Evolutionary conservation across 2,329 filamentous ascomycete genomes (phyloP).

Genomic region (Penicillium janthinellum): DNA sequence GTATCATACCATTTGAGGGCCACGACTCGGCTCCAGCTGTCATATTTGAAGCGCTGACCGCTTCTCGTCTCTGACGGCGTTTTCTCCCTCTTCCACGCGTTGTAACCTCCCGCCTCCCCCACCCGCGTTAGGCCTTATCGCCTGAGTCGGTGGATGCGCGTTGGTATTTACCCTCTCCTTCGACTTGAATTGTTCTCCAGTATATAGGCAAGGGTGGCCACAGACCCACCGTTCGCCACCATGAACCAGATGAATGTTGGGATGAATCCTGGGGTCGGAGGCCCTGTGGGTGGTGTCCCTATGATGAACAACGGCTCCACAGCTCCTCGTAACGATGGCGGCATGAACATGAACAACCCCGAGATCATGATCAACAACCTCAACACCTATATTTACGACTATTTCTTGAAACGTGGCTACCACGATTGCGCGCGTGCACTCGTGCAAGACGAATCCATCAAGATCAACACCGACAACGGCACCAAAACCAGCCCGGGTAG

Average conservation of each 20-base stretch:
- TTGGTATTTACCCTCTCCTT: conserved; percentile 22
- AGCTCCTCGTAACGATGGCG: conserved; percentile 46
- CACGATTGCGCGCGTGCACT: conserved; percentile 79
- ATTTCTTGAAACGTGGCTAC: conserved; percentile 82
- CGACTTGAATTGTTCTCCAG: conserved; percentile 33
- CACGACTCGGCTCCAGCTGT: background rate
- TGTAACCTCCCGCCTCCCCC: conserved; percentile 17
- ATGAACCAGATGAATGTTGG: conserved; percentile 62
- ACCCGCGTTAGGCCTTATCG: conserved; percentile 31
- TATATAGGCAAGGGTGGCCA: conserved; percentile 38
- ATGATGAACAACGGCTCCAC: conserved; percentile 57
- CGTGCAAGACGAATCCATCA: conserved; percentile 61
- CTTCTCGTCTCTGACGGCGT: conserved; percentile 16
- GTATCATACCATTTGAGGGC: background rate
- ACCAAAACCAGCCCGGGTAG: conserved; percentile 70
- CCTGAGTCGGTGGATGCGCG: conserved; percentile 39
- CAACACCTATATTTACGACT: conserved; percentile 70
- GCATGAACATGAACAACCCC: conserved; percentile 44
- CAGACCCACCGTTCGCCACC: conserved; percentile 36
- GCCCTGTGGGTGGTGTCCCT: conserved; percentile 59
- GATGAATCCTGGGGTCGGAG: conserved; percentile 58
- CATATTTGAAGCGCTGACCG: conserved; percentile 20
- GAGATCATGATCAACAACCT: conserved; percentile 48
- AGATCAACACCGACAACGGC: conserved; percentile 58
- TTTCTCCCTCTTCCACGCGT: conserved; percentile 18